phyloP scores from a whole-genome alignment of 176 grass and related monocot species.

The Bothriochloa decipiens region DNA sequence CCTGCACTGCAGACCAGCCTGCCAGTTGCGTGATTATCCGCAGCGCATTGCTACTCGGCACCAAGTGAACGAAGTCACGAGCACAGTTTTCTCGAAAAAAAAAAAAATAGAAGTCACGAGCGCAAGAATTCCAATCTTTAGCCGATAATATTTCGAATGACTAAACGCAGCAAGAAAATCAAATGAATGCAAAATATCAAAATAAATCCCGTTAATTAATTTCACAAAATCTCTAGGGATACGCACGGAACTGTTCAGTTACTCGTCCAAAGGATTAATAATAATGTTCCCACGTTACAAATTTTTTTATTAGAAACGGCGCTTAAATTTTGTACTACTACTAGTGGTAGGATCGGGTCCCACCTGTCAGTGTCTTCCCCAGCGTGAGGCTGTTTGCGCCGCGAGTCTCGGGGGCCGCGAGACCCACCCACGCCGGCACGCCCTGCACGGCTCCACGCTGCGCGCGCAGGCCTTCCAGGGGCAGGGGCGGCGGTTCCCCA shows the following conservation, averaged over 20 bases:
- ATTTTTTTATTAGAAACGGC: too few species aligned
- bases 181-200: neutral
- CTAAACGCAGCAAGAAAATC: neutral
- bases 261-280: neutral
- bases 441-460: neutral
- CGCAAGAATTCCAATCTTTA: neutral
- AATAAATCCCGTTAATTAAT: neutral
- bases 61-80: neutral
- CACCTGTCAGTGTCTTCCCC: neutral
- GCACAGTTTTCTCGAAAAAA: neutral
- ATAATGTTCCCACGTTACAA: neutral
- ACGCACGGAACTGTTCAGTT: neutral
- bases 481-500: neutral
- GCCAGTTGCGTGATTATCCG: neutral
- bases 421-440: neutral
- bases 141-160: neutral
- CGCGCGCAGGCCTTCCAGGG: neutral
- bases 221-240: neutral
- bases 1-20: neutral
- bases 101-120: neutral
- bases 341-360: too few species aligned
- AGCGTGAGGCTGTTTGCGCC: neutral
- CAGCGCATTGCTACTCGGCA: neutral
- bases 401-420: constrained; percentile 22
- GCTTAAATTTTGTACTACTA: too few species aligned